phyloP scores from a whole-genome alignment of 805 yeast species.

The Candida ovalis region DNA sequence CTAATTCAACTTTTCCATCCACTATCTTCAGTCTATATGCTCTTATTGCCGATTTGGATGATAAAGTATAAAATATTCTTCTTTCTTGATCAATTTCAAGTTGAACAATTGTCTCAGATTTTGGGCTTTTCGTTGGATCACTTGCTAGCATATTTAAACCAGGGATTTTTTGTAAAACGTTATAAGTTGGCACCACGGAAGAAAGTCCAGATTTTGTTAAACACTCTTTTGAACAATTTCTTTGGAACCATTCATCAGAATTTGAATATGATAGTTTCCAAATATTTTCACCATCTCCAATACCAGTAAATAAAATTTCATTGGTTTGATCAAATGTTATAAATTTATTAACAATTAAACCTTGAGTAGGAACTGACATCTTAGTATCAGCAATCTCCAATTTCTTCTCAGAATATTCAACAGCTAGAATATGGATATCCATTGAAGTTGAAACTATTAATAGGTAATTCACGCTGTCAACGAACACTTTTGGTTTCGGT shows the following conservation, averaged over 20 bases:
- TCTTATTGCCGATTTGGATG: conserved; percentile 76
- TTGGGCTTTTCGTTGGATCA: conserved; percentile 17
- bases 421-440: conserved; percentile 73
- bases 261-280: conserved; percentile 87
- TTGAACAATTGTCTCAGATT: conserved; percentile 59
- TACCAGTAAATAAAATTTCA: conserved; percentile 82
- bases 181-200: conserved; percentile 42
- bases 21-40: conserved; percentile 58
- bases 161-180: conserved; percentile 26
- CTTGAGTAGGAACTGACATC: conserved; percentile 74
- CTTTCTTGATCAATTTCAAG: conserved; percentile 74
- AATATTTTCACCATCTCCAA: conserved; percentile 68
- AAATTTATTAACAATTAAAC: conserved; percentile 66
- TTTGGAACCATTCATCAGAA: conserved; percentile 81
- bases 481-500: conserved; percentile 79
- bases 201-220: conserved; percentile 65
- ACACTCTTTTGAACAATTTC: conserved; percentile 79
- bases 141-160: conserved; percentile 25
- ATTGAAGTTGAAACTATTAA: conserved; percentile 76
- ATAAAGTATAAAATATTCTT: conserved; percentile 72
- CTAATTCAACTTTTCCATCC: conserved; percentile 32
- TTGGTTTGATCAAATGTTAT: conserved; percentile 58
- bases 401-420: conserved; percentile 49
- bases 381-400: conserved; percentile 79
- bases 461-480: conserved; percentile 68